A percentile compares a stretch with the other conserved stretches of the same genome.
phyloP scores from a whole-genome alignment of 345 rosid genomes.

The Eucalyptus dawsonii region DNA sequence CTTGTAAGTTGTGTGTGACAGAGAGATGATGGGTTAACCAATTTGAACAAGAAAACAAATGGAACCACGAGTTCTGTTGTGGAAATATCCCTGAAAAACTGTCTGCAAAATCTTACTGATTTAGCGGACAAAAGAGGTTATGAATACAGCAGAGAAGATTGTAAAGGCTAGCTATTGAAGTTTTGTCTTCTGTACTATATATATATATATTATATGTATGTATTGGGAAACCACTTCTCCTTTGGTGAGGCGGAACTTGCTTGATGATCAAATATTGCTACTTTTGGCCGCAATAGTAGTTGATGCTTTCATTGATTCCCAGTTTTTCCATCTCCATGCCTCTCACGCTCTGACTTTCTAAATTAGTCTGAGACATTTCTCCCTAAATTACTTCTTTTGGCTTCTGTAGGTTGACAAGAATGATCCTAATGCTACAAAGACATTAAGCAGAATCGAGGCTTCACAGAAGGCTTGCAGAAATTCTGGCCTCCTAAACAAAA shows the following conservation, averaged over 20 bases:
- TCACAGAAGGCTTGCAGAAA: slow-evolving; percentile 51
- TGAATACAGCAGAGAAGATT: neutral
- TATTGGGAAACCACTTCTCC: neutral
- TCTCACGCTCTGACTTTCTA: neutral
- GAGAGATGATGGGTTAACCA: neutral
- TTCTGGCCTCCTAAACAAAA: slow-evolving; percentile 40
- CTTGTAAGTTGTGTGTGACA: neutral
- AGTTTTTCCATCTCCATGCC: neutral
- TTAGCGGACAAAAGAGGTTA: neutral
- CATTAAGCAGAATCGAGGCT: slow-evolving; percentile 49
- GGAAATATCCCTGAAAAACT: neutral
- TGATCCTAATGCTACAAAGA: slow-evolving; percentile 64
- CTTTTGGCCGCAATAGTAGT: neutral
- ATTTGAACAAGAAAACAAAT: neutral
- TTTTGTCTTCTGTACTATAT: neutral
- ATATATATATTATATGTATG: neutral
- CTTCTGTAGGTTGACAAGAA: slow-evolving; percentile 41
- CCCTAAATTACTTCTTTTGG: neutral
- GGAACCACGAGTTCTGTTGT: neutral
- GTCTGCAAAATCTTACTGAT: neutral
- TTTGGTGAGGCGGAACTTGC: neutral
- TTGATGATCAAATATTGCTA: neutral
- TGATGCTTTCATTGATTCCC: neutral
- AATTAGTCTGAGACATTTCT: neutral
- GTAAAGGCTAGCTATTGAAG: neutral